Percentiles rank a stretch among this genome's conserved stretches.
These are phyloP conservation scores for Globisporangium cylindrosporum DNA, from an alignment of 352 stramenopile species.

Conservation along the genomic window DNA sequence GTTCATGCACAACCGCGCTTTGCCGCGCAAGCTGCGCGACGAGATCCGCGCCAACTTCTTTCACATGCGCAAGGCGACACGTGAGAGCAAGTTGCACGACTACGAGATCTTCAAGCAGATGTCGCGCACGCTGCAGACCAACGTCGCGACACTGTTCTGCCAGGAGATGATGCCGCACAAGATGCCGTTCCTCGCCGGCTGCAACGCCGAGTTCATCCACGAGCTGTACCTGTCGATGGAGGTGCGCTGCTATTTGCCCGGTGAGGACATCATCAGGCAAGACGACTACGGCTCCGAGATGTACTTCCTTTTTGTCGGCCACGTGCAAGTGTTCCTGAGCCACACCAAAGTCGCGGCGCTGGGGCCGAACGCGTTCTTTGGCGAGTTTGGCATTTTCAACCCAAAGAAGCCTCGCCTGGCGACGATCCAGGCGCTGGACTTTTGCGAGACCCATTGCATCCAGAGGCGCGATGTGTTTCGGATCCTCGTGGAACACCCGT, in stretches of 20 bases:
- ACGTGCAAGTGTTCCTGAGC: constrained; percentile 71
- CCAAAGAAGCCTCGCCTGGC: constrained; percentile 58
- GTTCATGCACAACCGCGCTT: constrained; percentile 63
- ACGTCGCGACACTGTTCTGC: constrained; percentile 71
- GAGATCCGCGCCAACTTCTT: constrained; percentile 81
- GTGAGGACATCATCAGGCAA: constrained; percentile 76
- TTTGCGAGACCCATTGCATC: constrained; percentile 75
- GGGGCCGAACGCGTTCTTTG: constrained; percentile 72
- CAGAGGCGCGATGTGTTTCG: constrained; percentile 45
- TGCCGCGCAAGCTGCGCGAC: constrained; percentile 65
- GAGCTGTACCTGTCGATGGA: constrained; percentile 76
- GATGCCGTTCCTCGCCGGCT: constrained; percentile 71
- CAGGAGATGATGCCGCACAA: constrained; percentile 64
- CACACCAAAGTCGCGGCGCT: constrained; percentile 60
- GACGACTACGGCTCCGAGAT: constrained; percentile 82
- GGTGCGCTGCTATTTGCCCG: constrained; percentile 67
- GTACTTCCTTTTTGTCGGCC: constrained; percentile 77
- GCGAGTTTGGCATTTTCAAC: constrained; percentile 80
- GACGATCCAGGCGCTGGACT: constrained; percentile 76
- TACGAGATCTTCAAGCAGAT: constrained; percentile 64
- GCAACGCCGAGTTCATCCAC: constrained; percentile 77
- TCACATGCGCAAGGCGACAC: constrained; percentile 69
- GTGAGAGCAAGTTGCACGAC: constrained; percentile 68
- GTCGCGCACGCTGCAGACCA: constrained; percentile 65
- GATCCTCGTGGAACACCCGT: constrained; percentile 50